Base-by-base conservation (phyloP, 257 asterid genomes). In the Knoxia roxburghii region DNA sequence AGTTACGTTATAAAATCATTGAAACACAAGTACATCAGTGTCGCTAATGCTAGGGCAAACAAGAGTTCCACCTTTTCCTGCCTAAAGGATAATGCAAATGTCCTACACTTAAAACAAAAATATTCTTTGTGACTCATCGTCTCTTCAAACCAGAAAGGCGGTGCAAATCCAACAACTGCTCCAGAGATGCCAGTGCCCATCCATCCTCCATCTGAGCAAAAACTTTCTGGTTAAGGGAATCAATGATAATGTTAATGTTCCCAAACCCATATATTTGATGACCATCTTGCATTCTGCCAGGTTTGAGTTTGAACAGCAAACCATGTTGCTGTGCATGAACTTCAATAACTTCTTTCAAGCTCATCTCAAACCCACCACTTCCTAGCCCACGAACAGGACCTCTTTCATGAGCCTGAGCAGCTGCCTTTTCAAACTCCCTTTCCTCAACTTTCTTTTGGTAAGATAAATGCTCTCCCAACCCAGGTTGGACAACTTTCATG, bases 211-310 rank as follows among this genome's bases (percentile, higher is more conserved):
- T 73, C 72, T 80, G 97, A 3, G 98, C 87, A 80, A 73, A 82
- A 68, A 90, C 84, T 79, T 85, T 82, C 73, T 72, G 77, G 72
- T 93, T 90, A 64, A 82, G 84, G 50, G 88, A 64, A 78, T 93
- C 98, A 55, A 93, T 63, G 3, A 81, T 77, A 71, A 93, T 81
- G 79, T 89, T 88, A 40, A 88, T 71, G 71, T 77, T 84, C 73
- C 99, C 99, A 81, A 81, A 93, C 14, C 90, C 90, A 67, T 90
- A 90, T 58, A 93, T 88, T 73, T 90, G 99, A 69, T 72, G 84
- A 37, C 97, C 99, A 72, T 90, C 94, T 48, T 88, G 96, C 70
- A 79, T 82, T 72, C 97, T 82, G 43, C 96, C 95, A 37, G 95
- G 95, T 76, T 93, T 79, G 20, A 76, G 82, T 64, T 65, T 69